phyloP scores from a whole-genome alignment of 495 filamentous ascomycete species.

The Filosporella fistucella region DNA sequence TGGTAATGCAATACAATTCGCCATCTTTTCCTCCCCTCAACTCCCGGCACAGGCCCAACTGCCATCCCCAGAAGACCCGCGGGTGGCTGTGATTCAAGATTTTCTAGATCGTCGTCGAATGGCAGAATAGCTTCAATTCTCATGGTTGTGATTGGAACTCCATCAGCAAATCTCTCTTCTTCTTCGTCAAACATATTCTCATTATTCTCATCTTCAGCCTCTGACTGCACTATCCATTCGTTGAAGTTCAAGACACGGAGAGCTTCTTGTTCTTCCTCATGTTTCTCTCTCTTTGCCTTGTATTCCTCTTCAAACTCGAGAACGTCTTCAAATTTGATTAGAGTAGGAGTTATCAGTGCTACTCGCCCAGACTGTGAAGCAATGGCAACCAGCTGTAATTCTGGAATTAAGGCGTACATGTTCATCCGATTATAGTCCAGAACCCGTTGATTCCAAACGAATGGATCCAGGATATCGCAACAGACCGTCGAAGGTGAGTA shows the following conservation, averaged over 20 bases:
- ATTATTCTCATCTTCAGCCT: too few species aligned
- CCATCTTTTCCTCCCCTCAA: slow-evolving; percentile 40
- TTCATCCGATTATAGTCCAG: slow-evolving; percentile 79
- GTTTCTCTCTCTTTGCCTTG: too few species aligned
- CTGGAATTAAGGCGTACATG: slow-evolving; percentile 71
- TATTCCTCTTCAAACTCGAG: neutral
- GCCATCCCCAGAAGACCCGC: slow-evolving; percentile 51
- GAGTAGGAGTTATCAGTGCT: slow-evolving; percentile 64
- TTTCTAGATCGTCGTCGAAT: slow-evolving; percentile 12
- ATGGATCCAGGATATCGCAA: too few species aligned
- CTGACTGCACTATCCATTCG: too few species aligned
- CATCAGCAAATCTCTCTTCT: too few species aligned
- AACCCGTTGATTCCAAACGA: too few species aligned
- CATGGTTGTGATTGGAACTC: slow-evolving; percentile 33
- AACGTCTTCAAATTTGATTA: slow-evolving; percentile 42
- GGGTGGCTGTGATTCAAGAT: slow-evolving; percentile 21
- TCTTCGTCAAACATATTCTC: too few species aligned
- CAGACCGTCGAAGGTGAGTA: too few species aligned
- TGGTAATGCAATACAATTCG: slow-evolving; percentile 70
- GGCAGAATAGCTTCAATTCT: slow-evolving; percentile 56
- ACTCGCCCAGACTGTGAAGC: slow-evolving; percentile 72
- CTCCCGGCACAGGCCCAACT: slow-evolving; percentile 22
- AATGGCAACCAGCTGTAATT: slow-evolving; percentile 70
- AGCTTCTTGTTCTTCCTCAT: too few species aligned
- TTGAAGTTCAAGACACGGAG: too few species aligned